Percentiles rank a stretch among this genome's conserved stretches.
Evolutionary conservation across 1,284 basidiomycete species (phyloP).

Genomic region (Boletellus deceptivus): DNA sequence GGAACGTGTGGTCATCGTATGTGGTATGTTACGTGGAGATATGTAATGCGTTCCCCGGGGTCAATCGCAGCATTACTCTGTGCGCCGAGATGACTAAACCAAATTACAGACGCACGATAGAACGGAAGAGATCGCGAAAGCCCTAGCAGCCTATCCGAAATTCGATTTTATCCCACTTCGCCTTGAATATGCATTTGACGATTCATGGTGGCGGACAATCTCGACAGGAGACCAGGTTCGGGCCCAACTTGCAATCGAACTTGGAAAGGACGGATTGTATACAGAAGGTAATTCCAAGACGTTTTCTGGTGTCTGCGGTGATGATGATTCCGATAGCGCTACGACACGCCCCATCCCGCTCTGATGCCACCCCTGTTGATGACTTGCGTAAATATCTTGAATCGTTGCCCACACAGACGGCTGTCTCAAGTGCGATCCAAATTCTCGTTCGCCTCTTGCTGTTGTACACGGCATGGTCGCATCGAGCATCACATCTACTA

Average conservation of each 20-base stretch:
- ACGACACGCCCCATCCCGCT: slow-evolving; percentile 21
- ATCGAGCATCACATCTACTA: slow-evolving; percentile 69
- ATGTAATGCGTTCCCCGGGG: slow-evolving; percentile 58
- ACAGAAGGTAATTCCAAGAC: slow-evolving; percentile 25
- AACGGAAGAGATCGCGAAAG: slow-evolving; percentile 47
- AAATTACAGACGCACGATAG: slow-evolving; percentile 51
- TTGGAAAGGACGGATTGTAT: slow-evolving; percentile 48
- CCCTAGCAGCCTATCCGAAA: slow-evolving; percentile 46
- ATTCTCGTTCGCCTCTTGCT: slow-evolving; percentile 70
- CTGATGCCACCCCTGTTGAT: slow-evolving; percentile 36
- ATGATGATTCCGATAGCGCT: slow-evolving; percentile 31
- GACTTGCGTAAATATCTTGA: slow-evolving; percentile 60
- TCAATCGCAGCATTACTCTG: not conserved
- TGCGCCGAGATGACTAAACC: slow-evolving; percentile 12
- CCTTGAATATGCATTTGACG: slow-evolving; percentile 71
- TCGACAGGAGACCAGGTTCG: slow-evolving; percentile 30
- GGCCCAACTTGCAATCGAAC: slow-evolving; percentile 41
- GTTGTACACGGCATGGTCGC: slow-evolving; percentile 59
- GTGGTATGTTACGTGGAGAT: slow-evolving; percentile 69
- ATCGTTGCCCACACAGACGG: slow-evolving; percentile 76
- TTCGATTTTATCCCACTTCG: slow-evolving; percentile 61
- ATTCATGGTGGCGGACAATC: slow-evolving; percentile 59
- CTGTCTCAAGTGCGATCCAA: slow-evolving; percentile 60
- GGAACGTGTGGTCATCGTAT: slow-evolving; percentile 60
- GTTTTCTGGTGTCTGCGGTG: not conserved